Percentiles rank a stretch among this genome's conserved stretches.
Evolutionary conservation across 768 basidiomycete species (phyloP).

Genomic region (Pleurotus citrinopileatus): DNA sequence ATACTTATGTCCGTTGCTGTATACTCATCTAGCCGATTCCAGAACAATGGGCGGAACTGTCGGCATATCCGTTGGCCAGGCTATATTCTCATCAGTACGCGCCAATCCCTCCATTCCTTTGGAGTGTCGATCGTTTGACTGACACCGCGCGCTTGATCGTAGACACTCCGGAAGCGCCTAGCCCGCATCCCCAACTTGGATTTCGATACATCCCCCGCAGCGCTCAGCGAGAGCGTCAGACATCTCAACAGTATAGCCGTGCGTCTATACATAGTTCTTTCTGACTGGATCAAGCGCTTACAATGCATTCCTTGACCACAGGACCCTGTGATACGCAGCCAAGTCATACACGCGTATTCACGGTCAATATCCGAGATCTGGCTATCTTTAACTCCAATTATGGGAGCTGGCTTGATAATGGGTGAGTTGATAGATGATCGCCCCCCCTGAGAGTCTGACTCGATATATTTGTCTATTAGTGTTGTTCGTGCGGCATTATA

Average conservation of each 20-base stretch:
- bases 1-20: slow-evolving; percentile 7
- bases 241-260: slow-evolving; percentile 43
- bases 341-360: slow-evolving; percentile 60
- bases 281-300: background rate
- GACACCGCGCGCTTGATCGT: slow-evolving; percentile 1
- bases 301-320: slow-evolving; percentile 18
- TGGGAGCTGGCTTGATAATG: slow-evolving; percentile 51
- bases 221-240: slow-evolving; percentile 44
- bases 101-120: background rate
- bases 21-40: slow-evolving; percentile 6
- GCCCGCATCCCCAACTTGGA: slow-evolving; percentile 32
- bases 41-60: slow-evolving; percentile 77
- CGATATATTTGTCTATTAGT: slow-evolving; percentile 28
- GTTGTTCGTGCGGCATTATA: slow-evolving; percentile 57
- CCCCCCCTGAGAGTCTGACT: background rate
- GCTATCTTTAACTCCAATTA: slow-evolving; percentile 59
- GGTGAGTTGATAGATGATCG: slow-evolving; percentile 27
- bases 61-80: slow-evolving; percentile 71
- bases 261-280: slow-evolving; percentile 15
- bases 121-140: background rate
- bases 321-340: slow-evolving; percentile 46
- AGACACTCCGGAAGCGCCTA: slow-evolving; percentile 38
- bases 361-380: slow-evolving; percentile 62
- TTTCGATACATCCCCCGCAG: slow-evolving; percentile 38
- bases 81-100: slow-evolving; percentile 61